These are phyloP conservation scores for Venturiaceae sp. DNA, from an alignment of 2,329 filamentous ascomycete genomes.

Conservation along the genomic window DNA sequence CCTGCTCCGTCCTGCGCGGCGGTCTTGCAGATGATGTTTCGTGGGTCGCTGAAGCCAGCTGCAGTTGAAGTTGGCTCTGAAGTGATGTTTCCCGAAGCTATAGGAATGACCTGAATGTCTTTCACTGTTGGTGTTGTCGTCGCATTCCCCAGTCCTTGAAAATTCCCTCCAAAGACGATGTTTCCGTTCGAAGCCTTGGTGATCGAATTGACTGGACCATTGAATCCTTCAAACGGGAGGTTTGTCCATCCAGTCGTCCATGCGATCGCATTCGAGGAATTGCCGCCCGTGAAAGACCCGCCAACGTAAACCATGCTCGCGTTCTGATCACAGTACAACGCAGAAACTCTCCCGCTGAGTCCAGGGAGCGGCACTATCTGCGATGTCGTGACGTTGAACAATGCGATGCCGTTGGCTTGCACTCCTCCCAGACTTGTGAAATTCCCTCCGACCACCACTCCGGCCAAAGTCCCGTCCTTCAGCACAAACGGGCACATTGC, in stretches of 20 bases:
- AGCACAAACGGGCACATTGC: conserved; percentile 75
- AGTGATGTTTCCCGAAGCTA: conserved; percentile 67
- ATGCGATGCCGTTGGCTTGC: conserved; percentile 66
- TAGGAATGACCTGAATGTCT: conserved; percentile 73
- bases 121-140: conserved; percentile 53
- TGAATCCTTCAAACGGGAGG: conserved; percentile 87
- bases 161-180: conserved; percentile 85
- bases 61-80: conserved; percentile 52
- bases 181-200: conserved; percentile 69
- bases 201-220: conserved; percentile 83
- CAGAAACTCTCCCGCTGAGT: conserved; percentile 71
- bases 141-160: conserved; percentile 78
- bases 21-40: conserved; percentile 74
- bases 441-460: conserved; percentile 83
- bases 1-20: conserved; percentile 56
- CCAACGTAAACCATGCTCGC: conserved; percentile 81
- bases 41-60: conserved; percentile 62
- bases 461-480: conserved; percentile 56
- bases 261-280: conserved; percentile 82
- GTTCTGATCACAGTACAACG: conserved; percentile 71
- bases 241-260: conserved; percentile 68
- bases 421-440: conserved; percentile 81
- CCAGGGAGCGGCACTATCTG: conserved; percentile 67
- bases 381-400: conserved; percentile 67
- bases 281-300: conserved; percentile 68